phyloP scores from a whole-genome alignment of 2,329 filamentous ascomycete species.

The Delphinella strobiligena region DNA sequence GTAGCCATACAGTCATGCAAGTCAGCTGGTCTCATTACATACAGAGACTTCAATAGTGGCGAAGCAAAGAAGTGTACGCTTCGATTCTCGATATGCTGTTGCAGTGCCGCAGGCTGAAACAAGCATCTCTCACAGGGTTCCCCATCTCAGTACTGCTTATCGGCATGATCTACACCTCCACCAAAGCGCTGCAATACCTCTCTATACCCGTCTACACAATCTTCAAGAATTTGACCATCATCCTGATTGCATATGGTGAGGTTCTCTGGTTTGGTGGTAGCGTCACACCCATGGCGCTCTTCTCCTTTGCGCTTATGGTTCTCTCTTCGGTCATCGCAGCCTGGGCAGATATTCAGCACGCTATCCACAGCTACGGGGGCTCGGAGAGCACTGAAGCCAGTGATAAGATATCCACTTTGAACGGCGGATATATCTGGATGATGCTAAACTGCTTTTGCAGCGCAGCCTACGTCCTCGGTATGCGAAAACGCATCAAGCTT shows the following conservation, averaged over 20 bases:
- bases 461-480: conserved; percentile 76
- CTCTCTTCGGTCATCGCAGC: conserved; percentile 87
- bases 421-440: conserved; percentile 97
- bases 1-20: conserved; percentile 74
- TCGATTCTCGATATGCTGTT: too few species aligned
- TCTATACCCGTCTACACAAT: conserved; percentile 98
- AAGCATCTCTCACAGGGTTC: conserved; percentile 62
- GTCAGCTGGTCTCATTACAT: conserved; percentile 67
- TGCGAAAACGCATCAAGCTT: conserved; percentile 98
- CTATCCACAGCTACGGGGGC: conserved; percentile 39
- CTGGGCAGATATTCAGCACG: conserved; percentile 92
- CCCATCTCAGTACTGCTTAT: conserved; percentile 91
- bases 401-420: conserved; percentile 73
- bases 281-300: conserved; percentile 73
- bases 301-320: conserved; percentile 95
- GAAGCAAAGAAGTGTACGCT: conserved; percentile 84
- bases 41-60: conserved; percentile 69
- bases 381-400: conserved; percentile 44
- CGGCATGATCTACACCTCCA: conserved; percentile 97
- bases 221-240: conserved; percentile 99
- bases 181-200: conserved; percentile 89
- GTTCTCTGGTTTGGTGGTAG: conserved; percentile 96
- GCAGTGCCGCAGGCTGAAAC: conserved; percentile 3
- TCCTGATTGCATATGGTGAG: conserved; percentile 95
- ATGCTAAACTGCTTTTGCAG: conserved; percentile 91